These are phyloP conservation scores for Clitopilus hobsonii DNA, from an alignment of 768 basidiomycete genomes.

Conservation along the genomic window DNA sequence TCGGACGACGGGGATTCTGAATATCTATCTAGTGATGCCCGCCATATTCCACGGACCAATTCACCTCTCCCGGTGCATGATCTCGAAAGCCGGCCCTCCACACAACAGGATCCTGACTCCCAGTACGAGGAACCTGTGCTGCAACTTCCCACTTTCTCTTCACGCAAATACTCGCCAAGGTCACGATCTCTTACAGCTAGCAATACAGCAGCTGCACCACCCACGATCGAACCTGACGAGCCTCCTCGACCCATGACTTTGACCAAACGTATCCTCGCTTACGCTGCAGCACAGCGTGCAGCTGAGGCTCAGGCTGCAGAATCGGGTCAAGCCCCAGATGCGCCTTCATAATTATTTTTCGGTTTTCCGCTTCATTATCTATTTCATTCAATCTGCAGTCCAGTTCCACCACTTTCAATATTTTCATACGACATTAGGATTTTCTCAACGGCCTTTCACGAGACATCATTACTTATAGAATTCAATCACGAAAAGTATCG, in stretches of 20 bases:
- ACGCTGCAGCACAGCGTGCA: constrained; percentile 12
- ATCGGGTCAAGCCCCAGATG: background rate
- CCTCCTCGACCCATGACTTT: constrained; percentile 5
- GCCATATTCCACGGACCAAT: constrained; percentile 11
- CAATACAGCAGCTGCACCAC: constrained; percentile 3
- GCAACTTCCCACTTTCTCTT: background rate
- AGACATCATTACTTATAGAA: background rate
- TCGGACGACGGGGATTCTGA: constrained; percentile 14
- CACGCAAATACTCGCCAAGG: background rate
- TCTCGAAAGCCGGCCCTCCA: constrained; percentile 1
- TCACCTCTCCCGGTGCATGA: constrained; percentile 15
- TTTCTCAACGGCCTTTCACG: background rate
- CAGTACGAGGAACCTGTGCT: background rate
- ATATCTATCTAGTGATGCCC: background rate
- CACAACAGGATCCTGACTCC: constrained; percentile 8
- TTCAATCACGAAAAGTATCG: background rate
- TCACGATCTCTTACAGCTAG: background rate
- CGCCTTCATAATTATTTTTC: background rate
- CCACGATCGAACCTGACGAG: no score
- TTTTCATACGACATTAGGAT: no score
- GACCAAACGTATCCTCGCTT: constrained; percentile 8
- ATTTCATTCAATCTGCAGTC: background rate
- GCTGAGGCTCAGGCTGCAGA: constrained; percentile 2
- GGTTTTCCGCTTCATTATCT: background rate
- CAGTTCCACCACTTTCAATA: no score